A percentile compares a stretch with the other conserved stretches of the same genome.
These are phyloP conservation scores for Amauroascus verrucosus DNA, from an alignment of 2,329 filamentous ascomycete genomes.

Conservation along the genomic window DNA sequence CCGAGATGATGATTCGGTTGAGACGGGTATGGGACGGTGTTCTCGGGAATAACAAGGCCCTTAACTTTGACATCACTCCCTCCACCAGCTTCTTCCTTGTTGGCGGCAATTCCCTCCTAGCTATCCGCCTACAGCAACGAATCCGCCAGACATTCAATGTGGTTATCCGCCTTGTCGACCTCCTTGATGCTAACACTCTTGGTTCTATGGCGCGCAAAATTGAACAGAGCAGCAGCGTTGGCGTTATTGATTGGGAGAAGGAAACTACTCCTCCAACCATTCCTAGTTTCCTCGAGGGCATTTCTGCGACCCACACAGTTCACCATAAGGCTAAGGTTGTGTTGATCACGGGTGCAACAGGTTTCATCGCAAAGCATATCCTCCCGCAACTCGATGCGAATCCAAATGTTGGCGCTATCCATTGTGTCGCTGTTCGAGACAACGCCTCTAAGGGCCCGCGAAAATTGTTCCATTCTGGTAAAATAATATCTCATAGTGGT, in stretches of 20 bases:
- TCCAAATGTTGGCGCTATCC: constrained; percentile 27
- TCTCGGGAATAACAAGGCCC: no score
- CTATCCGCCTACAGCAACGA: no score
- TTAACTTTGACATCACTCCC: no score
- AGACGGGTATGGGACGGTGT: no score
- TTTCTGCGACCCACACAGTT: background rate
- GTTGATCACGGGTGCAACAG: constrained; percentile 23
- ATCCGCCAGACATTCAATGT: no score
- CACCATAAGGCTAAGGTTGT: background rate
- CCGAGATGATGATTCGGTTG: no score
- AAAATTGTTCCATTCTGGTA: constrained; percentile 11
- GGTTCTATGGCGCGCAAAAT: no score
- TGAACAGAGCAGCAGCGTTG: background rate
- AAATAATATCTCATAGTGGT: constrained; percentile 30
- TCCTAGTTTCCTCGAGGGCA: no score
- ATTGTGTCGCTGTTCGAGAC: constrained; percentile 34
- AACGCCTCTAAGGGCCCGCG: background rate
- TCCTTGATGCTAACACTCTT: no score
- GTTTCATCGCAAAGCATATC: constrained; percentile 34
- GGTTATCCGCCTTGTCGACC: no score
- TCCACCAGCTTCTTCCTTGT: no score
- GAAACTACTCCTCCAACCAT: background rate
- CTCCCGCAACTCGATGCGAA: constrained; percentile 29
- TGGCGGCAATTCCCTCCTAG: no score
- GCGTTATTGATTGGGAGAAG: background rate